Conservation (phyloP, 2,329 filamentous ascomycete species). For the Epichloe amarillans region DNA sequence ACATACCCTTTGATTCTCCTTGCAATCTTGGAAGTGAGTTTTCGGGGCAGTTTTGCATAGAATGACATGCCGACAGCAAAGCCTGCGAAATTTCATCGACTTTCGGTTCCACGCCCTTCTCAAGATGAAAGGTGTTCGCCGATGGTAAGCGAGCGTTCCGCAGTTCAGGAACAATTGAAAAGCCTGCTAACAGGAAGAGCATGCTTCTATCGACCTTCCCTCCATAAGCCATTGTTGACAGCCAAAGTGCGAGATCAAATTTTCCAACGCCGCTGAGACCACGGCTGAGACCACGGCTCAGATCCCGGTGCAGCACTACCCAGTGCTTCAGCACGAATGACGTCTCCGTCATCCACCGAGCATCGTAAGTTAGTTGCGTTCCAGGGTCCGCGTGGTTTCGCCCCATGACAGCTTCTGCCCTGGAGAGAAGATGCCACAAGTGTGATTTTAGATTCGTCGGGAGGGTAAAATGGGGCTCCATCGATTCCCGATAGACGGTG, state of each 20-base stretch:
- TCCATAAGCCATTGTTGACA: slow-evolving; percentile 1
- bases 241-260: neutral
- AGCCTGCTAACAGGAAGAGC: neutral
- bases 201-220: neutral
- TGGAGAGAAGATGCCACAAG: neutral
- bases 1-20: neutral
- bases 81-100: neutral
- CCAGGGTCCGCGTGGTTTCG: neutral
- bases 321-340: neutral
- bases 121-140: neutral
- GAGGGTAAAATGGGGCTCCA: neutral
- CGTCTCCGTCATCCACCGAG: neutral
- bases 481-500: neutral
- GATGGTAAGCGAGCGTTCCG: neutral
- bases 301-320: neutral
- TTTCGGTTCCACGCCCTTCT: neutral
- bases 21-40: neutral
- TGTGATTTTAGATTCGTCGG: neutral
- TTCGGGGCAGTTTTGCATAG: neutral
- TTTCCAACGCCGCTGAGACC: neutral
- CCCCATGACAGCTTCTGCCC: neutral
- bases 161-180: neutral
- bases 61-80: neutral
- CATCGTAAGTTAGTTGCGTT: neutral
- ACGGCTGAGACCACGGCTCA: neutral